Percentiles rank a stretch among this genome's conserved stretches.
These are phyloP conservation scores for Colletotrichum sp. DNA, from an alignment of 2,329 filamentous ascomycete species.

Conservation along the genomic window DNA sequence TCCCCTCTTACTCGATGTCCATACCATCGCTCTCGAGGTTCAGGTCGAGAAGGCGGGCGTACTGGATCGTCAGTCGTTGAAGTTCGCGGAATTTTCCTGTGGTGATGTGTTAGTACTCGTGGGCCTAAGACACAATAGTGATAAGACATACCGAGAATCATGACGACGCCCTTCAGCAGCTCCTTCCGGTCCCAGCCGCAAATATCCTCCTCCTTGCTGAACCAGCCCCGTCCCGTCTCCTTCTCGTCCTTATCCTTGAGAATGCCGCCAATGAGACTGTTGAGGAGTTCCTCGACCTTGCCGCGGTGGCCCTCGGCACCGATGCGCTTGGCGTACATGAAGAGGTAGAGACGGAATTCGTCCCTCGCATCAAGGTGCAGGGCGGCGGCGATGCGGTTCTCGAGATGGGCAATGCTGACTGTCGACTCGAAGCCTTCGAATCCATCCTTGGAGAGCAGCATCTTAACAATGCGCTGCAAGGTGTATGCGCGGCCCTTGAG, in stretches of 20 bases:
- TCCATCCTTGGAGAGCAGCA: conserved; percentile 84
- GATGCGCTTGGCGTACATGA: conserved; percentile 96
- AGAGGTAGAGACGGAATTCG: conserved; percentile 93
- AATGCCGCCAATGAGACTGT: conserved; percentile 78
- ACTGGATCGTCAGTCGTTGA: conserved; percentile 93
- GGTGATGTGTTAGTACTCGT: conserved; percentile 32
- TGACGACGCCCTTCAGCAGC: conserved; percentile 85
- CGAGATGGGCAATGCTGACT: conserved; percentile 91
- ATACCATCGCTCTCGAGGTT: conserved; percentile 53
- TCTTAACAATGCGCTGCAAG: conserved; percentile 89
- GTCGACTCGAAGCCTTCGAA: conserved; percentile 91
- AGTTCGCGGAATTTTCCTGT: conserved; percentile 93
- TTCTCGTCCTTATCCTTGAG: conserved; percentile 59
- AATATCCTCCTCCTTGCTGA: conserved; percentile 71
- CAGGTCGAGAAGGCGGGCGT: conserved; percentile 81
- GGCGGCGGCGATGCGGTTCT: conserved; percentile 91
- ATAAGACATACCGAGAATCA: conserved; percentile 80
- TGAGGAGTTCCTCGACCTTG: conserved; percentile 93
- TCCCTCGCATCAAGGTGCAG: conserved; percentile 84
- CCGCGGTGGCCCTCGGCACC: conserved; percentile 85
- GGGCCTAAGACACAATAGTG: not conserved
- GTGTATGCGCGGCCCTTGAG: conserved; percentile 92
- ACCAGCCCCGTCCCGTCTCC: conserved; percentile 64
- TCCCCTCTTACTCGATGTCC: conserved; percentile 31
- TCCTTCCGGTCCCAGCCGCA: conserved; percentile 93